These are phyloP conservation scores for Nepenthes mirabilis DNA, from an alignment of 148 eudicot species.

Conservation along the genomic window DNA sequence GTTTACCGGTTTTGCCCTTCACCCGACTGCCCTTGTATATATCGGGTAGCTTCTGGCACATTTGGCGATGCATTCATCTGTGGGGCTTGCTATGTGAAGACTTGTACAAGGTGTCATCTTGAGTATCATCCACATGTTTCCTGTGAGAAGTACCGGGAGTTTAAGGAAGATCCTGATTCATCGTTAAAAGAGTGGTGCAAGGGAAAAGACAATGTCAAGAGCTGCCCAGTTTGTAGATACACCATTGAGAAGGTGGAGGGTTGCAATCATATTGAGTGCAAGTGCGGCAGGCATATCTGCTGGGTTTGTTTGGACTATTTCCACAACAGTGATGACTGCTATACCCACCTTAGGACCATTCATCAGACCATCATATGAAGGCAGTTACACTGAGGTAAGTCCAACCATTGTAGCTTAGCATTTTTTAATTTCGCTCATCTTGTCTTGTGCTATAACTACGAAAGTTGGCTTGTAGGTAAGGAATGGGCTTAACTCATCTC, in stretches of 20 bases:
- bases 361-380: conserved; percentile 37
- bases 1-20: conserved; percentile 77
- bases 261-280: conserved; percentile 84
- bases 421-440: no score
- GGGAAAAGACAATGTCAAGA: conserved; percentile 74
- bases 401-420: no score
- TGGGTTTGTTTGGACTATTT: conserved; percentile 77
- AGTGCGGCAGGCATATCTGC: conserved; percentile 77
- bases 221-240: conserved; percentile 58
- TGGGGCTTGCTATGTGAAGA: conserved; percentile 76
- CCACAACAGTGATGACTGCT: conserved; percentile 48
- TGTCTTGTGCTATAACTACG: no score
- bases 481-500: no score
- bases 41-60: conserved; percentile 27
- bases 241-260: conserved; percentile 87
- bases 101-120: conserved; percentile 71
- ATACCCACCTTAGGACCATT: conserved; percentile 46
- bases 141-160: conserved; percentile 64
- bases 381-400: background rate
- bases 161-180: conserved; percentile 73
- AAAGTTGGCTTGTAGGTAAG: no score
- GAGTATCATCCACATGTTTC: conserved; percentile 68
- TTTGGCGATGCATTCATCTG: conserved; percentile 45
- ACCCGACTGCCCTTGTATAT: conserved; percentile 87
- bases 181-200: conserved; percentile 65